Conservation (phyloP, 352 stramenopile genomes). For the Globisporangium yorkense region DNA sequence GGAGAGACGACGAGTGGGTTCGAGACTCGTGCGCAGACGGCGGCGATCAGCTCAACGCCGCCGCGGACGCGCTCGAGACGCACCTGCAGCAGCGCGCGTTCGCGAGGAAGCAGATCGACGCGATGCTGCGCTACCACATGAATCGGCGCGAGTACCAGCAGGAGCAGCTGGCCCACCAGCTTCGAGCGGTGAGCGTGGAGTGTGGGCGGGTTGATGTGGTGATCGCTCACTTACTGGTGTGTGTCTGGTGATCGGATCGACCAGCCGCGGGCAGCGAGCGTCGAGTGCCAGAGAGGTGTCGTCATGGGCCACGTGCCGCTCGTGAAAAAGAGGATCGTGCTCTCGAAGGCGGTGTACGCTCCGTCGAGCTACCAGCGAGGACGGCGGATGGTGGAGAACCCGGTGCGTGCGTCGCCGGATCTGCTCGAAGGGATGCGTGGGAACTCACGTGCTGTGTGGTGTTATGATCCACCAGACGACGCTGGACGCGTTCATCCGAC, state of each 20-base stretch:
- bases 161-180: not conserved
- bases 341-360: conserved; percentile 32
- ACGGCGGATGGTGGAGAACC: conserved; percentile 22
- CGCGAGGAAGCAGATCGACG: conserved; percentile 37
- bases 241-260: not conserved
- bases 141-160: conserved; percentile 17
- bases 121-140: conserved; percentile 29
- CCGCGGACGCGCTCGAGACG: conserved; percentile 31
- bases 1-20: conserved; percentile 10
- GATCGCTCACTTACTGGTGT: not conserved
- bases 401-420: conserved; percentile 15
- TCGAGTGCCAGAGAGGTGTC: not conserved
- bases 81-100: conserved; percentile 49
- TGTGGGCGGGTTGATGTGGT: not conserved
- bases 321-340: conserved; percentile 37
- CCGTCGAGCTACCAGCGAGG: conserved; percentile 23
- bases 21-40: not conserved
- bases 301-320: conserved; percentile 10
- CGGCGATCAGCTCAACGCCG: conserved; percentile 29
- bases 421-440: not conserved
- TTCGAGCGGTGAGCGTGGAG: not conserved
- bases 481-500: conserved; percentile 40
- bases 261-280: not conserved
- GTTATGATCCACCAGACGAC: conserved; percentile 24
- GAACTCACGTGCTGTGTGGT: not conserved